Evolutionary conservation across 108 stramenopile genomes (phyloP), one percentile per base, ranked within the genome.

Genomic region (Nannochloropsis gaditana): DNA sequence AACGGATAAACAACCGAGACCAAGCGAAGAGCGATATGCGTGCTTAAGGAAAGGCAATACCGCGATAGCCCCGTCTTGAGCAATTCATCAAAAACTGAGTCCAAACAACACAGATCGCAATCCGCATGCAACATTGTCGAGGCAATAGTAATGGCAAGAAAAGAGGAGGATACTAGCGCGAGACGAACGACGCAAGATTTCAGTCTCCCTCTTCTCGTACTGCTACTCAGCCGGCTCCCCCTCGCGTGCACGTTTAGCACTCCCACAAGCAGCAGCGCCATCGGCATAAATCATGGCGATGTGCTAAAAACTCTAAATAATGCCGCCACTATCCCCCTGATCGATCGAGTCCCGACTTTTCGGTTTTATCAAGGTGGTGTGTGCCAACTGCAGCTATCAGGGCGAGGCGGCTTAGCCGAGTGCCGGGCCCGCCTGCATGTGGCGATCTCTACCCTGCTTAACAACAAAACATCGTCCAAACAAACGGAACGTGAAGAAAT

Each of bases 391-490:
- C 59, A 73, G 59, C 2, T 73, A n/a, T n/a, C 59, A n/a, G 59
- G 59, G 59, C 59, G 59, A n/a, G 59, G 59, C 4, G 59, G n/a
- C n/a, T 15, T n/a, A 2, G 59, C 59, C 59, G 59, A 73, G 59
- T 73, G 59, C 59, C 59, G 59, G 19, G 59, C 59, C n/a, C 59
- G 59, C 59, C 59, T 73, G 59, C 59, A 73, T 73, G 59, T n/a
- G n/a, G 59, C 59, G 19, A 73, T 73, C 59, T n/a, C 59, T 4
- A 73, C 19, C 2, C n/a, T 73, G 59, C 31, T 31, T 31, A 31
- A 31, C 31, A 31, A 31, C 31, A 31, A 31, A 31, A 73, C 59
- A 3, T n/a, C 15, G n/a, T n/a, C 59, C n/a, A 73, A 4, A 4
- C 5, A 15, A n/a, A 73, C 1, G 1, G n/a, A n/a, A 15, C 15